These are phyloP conservation scores for Mycena galericulata DNA, from an alignment of 768 basidiomycete species.

Conservation along the genomic window DNA sequence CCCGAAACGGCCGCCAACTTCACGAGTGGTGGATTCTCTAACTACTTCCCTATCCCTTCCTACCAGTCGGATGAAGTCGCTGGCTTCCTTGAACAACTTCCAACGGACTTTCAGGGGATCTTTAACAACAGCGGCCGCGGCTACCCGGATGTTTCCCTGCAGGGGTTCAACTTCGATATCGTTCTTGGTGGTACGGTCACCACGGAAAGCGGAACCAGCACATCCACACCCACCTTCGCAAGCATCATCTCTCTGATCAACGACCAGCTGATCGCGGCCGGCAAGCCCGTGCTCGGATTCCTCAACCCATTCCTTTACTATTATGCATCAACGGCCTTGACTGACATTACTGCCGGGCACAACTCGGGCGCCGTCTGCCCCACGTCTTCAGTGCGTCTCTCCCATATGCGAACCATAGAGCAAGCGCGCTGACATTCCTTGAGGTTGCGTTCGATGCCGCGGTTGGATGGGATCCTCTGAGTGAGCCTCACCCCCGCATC, in stretches of 20 bases:
- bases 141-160: conserved; percentile 32
- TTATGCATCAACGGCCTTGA: neutral
- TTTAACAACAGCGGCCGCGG: conserved; percentile 31
- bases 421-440: neutral
- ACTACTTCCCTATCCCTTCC: conserved; percentile 47
- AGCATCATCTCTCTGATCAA: conserved; percentile 58
- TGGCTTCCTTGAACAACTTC: conserved; percentile 38
- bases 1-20: conserved; percentile 9
- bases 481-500: neutral
- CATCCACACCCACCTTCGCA: conserved; percentile 55
- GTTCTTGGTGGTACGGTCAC: neutral
- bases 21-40: conserved; percentile 55
- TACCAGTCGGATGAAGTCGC: conserved; percentile 47
- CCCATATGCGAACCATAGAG: neutral
- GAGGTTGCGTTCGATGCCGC: conserved; percentile 17
- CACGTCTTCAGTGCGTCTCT: conserved; percentile 3
- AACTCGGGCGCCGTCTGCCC: conserved; percentile 14
- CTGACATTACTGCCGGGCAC: conserved; percentile 14
- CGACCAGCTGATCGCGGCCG: conserved; percentile 48
- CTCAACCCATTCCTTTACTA: conserved; percentile 12
- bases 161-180: conserved; percentile 22
- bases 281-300: conserved; percentile 50
- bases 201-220: conserved; percentile 57
- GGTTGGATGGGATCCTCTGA: conserved; percentile 15
- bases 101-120: neutral